Conservation (phyloP, 2,329 filamentous ascomycete species). For the Tolypocladium pustulatum region DNA sequence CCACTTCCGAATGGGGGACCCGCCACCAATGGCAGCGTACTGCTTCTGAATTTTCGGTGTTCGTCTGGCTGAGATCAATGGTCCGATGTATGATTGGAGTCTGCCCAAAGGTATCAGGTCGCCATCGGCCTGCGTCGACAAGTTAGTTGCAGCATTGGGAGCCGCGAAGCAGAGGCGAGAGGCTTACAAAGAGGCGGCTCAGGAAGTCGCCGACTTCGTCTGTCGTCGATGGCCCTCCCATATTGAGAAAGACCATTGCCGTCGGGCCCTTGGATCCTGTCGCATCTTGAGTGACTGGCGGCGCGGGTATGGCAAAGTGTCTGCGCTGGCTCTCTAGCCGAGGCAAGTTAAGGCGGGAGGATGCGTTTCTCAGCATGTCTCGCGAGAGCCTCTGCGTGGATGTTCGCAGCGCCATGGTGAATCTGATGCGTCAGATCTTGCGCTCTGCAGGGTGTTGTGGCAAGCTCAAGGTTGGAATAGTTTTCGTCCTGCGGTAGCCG, state of each 20-base stretch:
- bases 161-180: neutral
- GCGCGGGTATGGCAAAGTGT: conserved; percentile 35
- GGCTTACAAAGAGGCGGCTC: conserved; percentile 77
- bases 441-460: neutral
- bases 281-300: conserved; percentile 71
- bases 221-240: conserved; percentile 87
- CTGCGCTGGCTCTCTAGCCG: conserved; percentile 20
- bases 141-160: neutral
- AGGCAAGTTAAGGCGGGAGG: conserved; percentile 16
- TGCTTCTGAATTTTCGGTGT: conserved; percentile 97
- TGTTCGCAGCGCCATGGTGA: conserved; percentile 20
- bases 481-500: neutral
- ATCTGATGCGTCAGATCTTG: neutral
- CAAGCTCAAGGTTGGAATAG: neutral
- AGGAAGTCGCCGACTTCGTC: conserved; percentile 85
- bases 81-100: conserved; percentile 82
- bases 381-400: conserved; percentile 19
- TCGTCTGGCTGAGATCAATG: conserved; percentile 72
- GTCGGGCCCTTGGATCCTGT: conserved; percentile 69
- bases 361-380: conserved; percentile 12
- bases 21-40: conserved; percentile 88
- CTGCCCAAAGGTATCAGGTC: conserved; percentile 94
- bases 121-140: conserved; percentile 58
- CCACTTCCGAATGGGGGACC: conserved; percentile 98
- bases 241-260: conserved; percentile 98